Conservation (phyloP, 2,329 filamentous ascomycete species). For the Verticillium nonalfalfae region DNA sequence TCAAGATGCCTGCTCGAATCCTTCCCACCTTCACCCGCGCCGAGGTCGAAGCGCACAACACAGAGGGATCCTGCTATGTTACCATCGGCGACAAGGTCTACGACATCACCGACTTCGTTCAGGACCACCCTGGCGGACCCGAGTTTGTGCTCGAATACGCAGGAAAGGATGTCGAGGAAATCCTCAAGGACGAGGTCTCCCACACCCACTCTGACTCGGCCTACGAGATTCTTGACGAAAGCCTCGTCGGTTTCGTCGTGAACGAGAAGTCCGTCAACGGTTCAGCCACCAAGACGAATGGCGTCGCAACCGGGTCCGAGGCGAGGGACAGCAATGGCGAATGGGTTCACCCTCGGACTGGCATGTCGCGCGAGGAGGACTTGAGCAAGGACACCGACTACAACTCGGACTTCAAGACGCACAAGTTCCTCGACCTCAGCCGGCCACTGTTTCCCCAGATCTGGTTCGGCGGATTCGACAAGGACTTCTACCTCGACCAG, state of each 20-base stretch:
- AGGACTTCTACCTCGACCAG: conserved; percentile 95
- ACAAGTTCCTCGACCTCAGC: conserved; percentile 91
- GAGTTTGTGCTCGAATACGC: conserved; percentile 86
- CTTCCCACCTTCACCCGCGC: conserved; percentile 77
- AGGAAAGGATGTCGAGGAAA: conserved; percentile 77
- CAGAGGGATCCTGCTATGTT: conserved; percentile 82
- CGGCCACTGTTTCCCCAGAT: conserved; percentile 82
- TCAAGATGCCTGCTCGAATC: conserved; percentile 68
- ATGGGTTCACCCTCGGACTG: conserved; percentile 59
- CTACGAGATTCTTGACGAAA: conserved; percentile 92
- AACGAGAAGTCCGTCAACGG: conserved; percentile 45
- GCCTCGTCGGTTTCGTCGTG: conserved; percentile 72
- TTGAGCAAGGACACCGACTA: conserved; percentile 79
- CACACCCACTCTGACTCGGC: conserved; percentile 85
- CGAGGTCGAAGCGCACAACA: conserved; percentile 78
- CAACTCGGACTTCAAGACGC: conserved; percentile 68
- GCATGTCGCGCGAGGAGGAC: conserved; percentile 86
- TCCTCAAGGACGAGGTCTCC: conserved; percentile 76
- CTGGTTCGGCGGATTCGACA: conserved; percentile 81
- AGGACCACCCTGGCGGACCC: conserved; percentile 84
- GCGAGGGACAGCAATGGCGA: conserved; percentile 16
- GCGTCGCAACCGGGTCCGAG: conserved; percentile 33
- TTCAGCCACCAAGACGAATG: conserved; percentile 20
- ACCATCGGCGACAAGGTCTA: conserved; percentile 86
- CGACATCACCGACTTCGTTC: conserved; percentile 87